Conservation (phyloP, 192 early-diverging fungal species). For the Linnemannia zychae region DNA sequence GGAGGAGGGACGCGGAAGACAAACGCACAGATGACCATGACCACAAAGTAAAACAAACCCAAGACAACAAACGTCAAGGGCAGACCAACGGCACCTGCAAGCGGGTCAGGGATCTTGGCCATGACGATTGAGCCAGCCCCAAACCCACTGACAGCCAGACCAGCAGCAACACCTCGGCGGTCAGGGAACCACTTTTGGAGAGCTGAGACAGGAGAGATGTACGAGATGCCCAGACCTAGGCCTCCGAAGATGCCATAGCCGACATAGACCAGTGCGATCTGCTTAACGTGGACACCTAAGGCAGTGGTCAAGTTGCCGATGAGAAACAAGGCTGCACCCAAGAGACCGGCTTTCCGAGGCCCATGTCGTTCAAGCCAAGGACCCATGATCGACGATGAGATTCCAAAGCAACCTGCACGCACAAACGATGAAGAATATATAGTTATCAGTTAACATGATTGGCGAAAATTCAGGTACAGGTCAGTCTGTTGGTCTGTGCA, state of each 20-base stretch:
- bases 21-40: constrained; percentile 68
- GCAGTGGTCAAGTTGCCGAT: constrained; percentile 70
- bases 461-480: neutral
- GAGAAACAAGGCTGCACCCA: constrained; percentile 65
- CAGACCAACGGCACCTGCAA: constrained; percentile 68
- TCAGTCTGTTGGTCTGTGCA: neutral
- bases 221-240: constrained; percentile 71
- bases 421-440: neutral
- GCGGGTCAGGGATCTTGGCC: constrained; percentile 72
- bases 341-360: constrained; percentile 61
- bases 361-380: constrained; percentile 74
- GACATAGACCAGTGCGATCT: constrained; percentile 72
- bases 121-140: constrained; percentile 80
- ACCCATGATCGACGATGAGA: constrained; percentile 67
- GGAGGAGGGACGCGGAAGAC: constrained; percentile 74
- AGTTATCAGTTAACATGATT: too few species aligned
- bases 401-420: constrained; percentile 63
- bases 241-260: constrained; percentile 76
- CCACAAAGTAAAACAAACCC: constrained; percentile 70
- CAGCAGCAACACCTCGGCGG: constrained; percentile 68
- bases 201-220: constrained; percentile 72
- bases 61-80: constrained; percentile 76
- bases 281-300: constrained; percentile 63
- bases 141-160: constrained; percentile 81
- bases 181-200: constrained; percentile 77